Evolutionary conservation across 2,329 filamentous ascomycete species (phyloP), one percentile per base, ranked within the genome.

Genomic region (Berkeleyomyces basicola): DNA sequence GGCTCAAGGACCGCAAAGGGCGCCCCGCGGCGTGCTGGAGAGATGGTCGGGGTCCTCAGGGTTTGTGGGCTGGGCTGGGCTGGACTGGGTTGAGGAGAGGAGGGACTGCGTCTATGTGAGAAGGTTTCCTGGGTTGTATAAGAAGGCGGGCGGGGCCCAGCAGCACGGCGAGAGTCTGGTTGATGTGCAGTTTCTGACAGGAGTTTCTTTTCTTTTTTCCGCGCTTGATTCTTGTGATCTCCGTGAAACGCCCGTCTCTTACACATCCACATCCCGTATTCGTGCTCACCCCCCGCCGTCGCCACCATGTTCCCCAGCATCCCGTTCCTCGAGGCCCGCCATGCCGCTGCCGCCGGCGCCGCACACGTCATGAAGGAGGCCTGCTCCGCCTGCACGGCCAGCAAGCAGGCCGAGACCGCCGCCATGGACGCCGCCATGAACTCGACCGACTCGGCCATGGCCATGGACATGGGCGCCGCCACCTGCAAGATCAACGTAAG

Each of bases 391-490:
- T 55, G 51, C n/a, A 55, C 51, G 1, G 51, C 51, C 1, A 55
- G 51, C 51, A 55, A 55, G 51, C 51, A 55, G 51, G 51, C 51
- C 51, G 51, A 55, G 51, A 36, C 36, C 7, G n/a, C 14, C 11
- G 33, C 51, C 33, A 39, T 55, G 51, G 10, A 7, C 46, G 5
- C 23, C 23, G 60, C 64, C 62, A 40, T 62, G 58, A 53, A 63
- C 61, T 46, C 66, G 61, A 55, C 61, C 2, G 39, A 39, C 55
- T 67, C 65, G 65, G 37, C 62, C 16, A 62, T 65, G 43, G 49
- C 59, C 14, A 63, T 63, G 61, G 62, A 61, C 64, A 69, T 64
- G 64, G 61, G 53, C 61, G 67, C 62, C 1, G 67, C 61, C 3
- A 61, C 60, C 5, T 62, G 49, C 40, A 63, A 46, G 42, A 59